Evolutionary conservation across 139 green algal species (phyloP).

Genomic region (Edaphochlamys debaryana): DNA sequence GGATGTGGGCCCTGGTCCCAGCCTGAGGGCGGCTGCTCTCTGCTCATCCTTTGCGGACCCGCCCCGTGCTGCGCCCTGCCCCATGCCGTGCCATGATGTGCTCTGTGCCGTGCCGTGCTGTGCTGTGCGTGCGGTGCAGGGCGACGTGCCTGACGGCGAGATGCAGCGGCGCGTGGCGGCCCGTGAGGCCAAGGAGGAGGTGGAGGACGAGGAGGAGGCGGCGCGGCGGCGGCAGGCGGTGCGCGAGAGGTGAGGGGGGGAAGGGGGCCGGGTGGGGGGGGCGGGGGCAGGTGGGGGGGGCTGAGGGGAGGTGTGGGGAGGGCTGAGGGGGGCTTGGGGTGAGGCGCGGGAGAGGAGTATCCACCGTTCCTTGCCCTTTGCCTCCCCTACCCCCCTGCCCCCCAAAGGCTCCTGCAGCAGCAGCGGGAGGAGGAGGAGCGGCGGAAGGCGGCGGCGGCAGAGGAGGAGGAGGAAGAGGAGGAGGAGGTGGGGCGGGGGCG

Average conservation of each 20-base stretch:
- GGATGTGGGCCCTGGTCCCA: too few species aligned
- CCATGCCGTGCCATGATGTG: too few species aligned
- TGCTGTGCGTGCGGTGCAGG: too few species aligned
- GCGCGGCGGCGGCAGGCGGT: constrained; percentile 61
- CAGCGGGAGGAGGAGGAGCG: constrained; percentile 61
- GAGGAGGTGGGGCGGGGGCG: background rate
- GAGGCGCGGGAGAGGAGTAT: too few species aligned
- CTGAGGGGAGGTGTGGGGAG: too few species aligned
- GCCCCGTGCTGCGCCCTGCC: too few species aligned
- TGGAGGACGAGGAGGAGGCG: constrained; percentile 71
- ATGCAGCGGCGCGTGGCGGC: constrained; percentile 41
- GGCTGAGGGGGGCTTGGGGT: too few species aligned
- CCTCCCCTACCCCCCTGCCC: background rate
- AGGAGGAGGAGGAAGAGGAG: constrained; percentile 44
- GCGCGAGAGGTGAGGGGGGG: constrained; percentile 50
- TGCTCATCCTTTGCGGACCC: too few species aligned
- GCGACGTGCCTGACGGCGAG: constrained; percentile 22
- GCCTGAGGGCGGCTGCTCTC: too few species aligned
- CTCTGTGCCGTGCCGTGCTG: too few species aligned
- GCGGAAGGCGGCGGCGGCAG: constrained; percentile 51
- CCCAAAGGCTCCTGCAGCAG: constrained; percentile 54
- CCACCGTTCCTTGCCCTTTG: background rate
- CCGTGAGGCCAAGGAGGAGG: constrained; percentile 46
- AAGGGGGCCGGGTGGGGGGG: background rate
- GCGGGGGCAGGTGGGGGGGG: background rate